These are phyloP conservation scores for Xylaria palmicola DNA, from an alignment of 495 filamentous ascomycete genomes.

Conservation along the genomic window DNA sequence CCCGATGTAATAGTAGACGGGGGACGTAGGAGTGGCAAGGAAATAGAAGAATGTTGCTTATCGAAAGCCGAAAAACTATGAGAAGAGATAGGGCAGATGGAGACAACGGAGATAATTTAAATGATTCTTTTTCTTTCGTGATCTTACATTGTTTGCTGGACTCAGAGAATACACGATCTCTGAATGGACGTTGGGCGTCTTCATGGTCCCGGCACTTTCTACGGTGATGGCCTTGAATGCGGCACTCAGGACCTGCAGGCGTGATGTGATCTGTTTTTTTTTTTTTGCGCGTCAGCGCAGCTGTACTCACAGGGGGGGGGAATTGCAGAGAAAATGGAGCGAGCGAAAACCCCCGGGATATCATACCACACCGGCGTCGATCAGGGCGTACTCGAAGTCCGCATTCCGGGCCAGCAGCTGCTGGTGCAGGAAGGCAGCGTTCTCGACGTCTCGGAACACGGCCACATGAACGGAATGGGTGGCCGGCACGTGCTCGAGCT, in stretches of 20 bases:
- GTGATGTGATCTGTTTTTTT: conserved; percentile 60
- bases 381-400: conserved; percentile 88
- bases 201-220: conserved; percentile 55
- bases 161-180: conserved; percentile 85
- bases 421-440: conserved; percentile 70
- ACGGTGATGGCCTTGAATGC: conserved; percentile 75
- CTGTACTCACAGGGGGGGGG: too few species aligned
- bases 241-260: conserved; percentile 71
- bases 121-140: not conserved
- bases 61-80: too few species aligned
- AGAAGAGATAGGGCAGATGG: too few species aligned
- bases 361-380: conserved; percentile 61
- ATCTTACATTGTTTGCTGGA: conserved; percentile 76
- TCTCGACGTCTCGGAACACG: conserved; percentile 73
- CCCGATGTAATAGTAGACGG: not conserved
- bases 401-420: conserved; percentile 79
- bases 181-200: conserved; percentile 86
- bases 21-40: too few species aligned
- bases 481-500: conserved; percentile 67
- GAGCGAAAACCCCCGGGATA: not conserved
- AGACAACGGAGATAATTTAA: too few species aligned
- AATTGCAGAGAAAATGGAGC: too few species aligned
- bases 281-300: too few species aligned
- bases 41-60: too few species aligned
- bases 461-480: conserved; percentile 66